Evolutionary conservation across 352 stramenopile genomes (phyloP).

Genomic region (Phytophthora cajani): DNA sequence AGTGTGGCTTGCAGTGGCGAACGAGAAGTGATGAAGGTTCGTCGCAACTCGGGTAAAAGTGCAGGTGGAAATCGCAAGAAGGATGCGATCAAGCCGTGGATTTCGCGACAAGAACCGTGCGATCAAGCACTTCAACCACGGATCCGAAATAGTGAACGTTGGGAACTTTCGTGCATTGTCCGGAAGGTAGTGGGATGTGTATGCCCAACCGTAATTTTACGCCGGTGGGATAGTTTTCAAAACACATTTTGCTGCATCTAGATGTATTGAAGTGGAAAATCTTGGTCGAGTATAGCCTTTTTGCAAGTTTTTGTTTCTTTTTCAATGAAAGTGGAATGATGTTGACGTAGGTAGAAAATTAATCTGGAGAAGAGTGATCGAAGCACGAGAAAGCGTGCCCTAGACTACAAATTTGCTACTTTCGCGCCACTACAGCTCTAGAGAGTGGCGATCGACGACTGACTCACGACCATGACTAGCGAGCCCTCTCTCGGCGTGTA

Average conservation of each 20-base stretch:
- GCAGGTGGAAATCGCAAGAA: slow-evolving; percentile 6
- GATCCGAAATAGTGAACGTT: slow-evolving; percentile 20
- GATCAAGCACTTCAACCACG: slow-evolving; percentile 6
- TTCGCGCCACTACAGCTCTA: slow-evolving; percentile 14
- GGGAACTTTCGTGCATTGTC: slow-evolving; percentile 17
- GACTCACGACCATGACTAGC: slow-evolving; percentile 44
- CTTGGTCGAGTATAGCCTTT: not conserved
- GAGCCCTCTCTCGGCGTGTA: slow-evolving; percentile 37
- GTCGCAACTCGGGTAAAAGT: not conserved
- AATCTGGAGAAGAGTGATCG: slow-evolving; percentile 26
- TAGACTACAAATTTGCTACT: slow-evolving; percentile 14
- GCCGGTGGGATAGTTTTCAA: not conserved
- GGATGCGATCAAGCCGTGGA: slow-evolving; percentile 5
- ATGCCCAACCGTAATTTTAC: too few relatives aligned
- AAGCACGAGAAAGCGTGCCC: slow-evolving; percentile 16
- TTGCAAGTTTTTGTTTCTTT: too few relatives aligned
- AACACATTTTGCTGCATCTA: not conserved
- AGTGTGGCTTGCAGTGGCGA: not conserved
- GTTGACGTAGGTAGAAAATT: slow-evolving; percentile 23
- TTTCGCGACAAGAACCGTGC: slow-evolving; percentile 7
- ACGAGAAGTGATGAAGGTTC: not conserved
- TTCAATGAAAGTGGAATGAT: slow-evolving; percentile 17
- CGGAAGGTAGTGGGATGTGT: not conserved
- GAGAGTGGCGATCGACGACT: slow-evolving; percentile 45
- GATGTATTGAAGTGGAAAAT: not conserved